Base-by-base conservation (phyloP, 306 rosid genomes). In the barrel medic (Medicago truncatula) region DNA sequence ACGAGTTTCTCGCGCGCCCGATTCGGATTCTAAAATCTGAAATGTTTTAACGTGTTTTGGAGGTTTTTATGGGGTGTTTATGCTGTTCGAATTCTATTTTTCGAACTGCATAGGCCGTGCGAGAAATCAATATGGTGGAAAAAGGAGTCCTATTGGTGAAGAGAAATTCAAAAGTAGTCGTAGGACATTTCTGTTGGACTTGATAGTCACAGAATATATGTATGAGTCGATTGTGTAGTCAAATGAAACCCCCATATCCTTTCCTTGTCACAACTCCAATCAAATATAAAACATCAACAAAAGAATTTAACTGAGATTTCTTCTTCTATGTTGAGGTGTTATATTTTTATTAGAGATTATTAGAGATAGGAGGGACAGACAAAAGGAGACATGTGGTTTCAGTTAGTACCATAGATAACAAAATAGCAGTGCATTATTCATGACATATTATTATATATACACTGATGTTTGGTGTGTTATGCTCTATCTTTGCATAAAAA, bases 351-450 rank as follows among this genome's bases (percentile, higher is more conserved):
- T 16, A 62, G 47, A 56, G 16, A 46, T 46, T 46, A 46, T 46
- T 46, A 13, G 52, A 17, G 59, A 53, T 18, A 56, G 7, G 50
- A 18, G 4, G 70, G 16, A 65, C 16, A 16, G 12, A 16, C 40
- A 39, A 17, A 65, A 18, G 1, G 52, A 56, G 50, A 39, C n/a
- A 9, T 64, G 8, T 64, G 50, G 1, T 65, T 17, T 65, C 68
- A 62, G 16, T 40, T 66, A 4, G 31, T 66, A 57, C 64, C 56
- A 31, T 25, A 15, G 40, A 60, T 70, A 79, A 52, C 71, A 53
- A 64, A 70, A 74, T 74, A 66, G 25, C 2, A 43, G 72, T 18
- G 20, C n/a, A 53, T 81, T 70, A 66, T 74, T 85, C 47, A 52
- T 44, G 60, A 70, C 50, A 62, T 60, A 69, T 62, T 60, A 69